Base-by-base conservation (phyloP, 2,329 filamentous ascomycete species). In the Coniochaeta sp. region DNA sequence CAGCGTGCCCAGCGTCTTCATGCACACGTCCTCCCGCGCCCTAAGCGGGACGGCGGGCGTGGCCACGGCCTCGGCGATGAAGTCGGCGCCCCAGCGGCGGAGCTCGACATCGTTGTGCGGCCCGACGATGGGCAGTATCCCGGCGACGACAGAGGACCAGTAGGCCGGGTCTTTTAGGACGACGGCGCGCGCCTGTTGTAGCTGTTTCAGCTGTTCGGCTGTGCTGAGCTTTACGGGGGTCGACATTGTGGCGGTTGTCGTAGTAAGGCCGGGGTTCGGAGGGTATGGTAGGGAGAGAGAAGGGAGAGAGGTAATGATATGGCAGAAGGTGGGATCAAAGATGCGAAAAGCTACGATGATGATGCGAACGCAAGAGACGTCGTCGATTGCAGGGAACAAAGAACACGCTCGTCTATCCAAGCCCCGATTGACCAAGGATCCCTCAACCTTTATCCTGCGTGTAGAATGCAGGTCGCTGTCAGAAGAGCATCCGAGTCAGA, bases 31-130 rank as follows among this genome's bases (percentile, higher is more conserved):
- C 75, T 85, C 89, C 76, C 97, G 99, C 67, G 88, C 84, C 50
- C 85, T 78, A 53, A 82, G 76, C 18, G 85, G 75, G 61, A 97
- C 77, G 20, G 87, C 83, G n/a, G 95, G 94, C 54, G 89, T 95
- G 52, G 94, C 87, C 71, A 99, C 97, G 2, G 91, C 91, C 74
- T 99, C 94, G 52, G 92, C 91, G 40, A 99, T 77, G 65, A 99
- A 99, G 55, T 96, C 91, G 56, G 91, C 86, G 24, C 92, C 94
- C 94, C 94, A 99, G 86, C 91, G 78, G 69, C 91, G 87, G 62
- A 97, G 75, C 69, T 95, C 89, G 52, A 96, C 71, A 55, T 82
- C 79, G 57, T 89, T 80, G 58, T 79, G 77, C 49, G 87, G 82
- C 55, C 86, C 85, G 68, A 96, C 88, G 62, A 97, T 91, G 52